phyloP scores from a whole-genome alignment of 108 stramenopile species.

The Nitzschia inconspicua region DNA sequence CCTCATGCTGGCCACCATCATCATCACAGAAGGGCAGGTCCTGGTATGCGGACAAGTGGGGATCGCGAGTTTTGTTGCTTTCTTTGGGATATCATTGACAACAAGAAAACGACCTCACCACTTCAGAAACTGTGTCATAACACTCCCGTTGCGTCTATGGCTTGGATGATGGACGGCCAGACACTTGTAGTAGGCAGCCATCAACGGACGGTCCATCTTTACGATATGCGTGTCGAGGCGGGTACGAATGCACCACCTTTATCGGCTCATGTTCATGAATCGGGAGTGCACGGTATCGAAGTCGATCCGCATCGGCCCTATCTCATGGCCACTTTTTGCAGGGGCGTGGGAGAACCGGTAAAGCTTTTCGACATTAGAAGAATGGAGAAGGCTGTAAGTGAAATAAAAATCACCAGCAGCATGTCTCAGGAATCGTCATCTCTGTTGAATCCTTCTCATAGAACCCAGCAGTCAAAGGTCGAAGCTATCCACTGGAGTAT shows the following conservation, averaged over 20 bases:
- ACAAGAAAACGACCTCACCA: constrained; percentile 21
- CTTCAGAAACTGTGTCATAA: constrained; percentile 57
- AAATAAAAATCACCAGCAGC: constrained; percentile 45
- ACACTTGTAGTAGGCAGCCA: constrained; percentile 68
- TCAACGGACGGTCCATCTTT: constrained; percentile 42
- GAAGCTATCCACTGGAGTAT: constrained; percentile 49
- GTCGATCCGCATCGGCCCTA: constrained; percentile 39
- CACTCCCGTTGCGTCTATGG: constrained; percentile 59
- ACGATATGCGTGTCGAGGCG: constrained; percentile 57
- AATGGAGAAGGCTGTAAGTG: constrained; percentile 58
- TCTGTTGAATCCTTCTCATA: no score
- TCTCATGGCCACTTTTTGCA: constrained; percentile 11
- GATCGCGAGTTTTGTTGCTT: constrained; percentile 77
- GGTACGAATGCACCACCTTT: constrained; percentile 56
- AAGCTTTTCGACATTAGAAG: constrained; percentile 50
- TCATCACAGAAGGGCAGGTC: constrained; percentile 12
- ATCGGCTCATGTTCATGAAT: constrained; percentile 58
- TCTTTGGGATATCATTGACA: constrained; percentile 49
- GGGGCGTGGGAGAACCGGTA: constrained; percentile 7
- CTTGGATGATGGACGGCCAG: constrained; percentile 66
- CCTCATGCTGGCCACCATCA: constrained; percentile 1
- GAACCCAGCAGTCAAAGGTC: constrained; percentile 27
- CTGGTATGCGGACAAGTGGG: constrained; percentile 16
- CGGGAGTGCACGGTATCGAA: constrained; percentile 73
- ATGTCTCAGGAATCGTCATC: not conserved